Evolutionary conservation across 371 early-diverging fungal genomes (phyloP), one percentile per base, ranked within the genome.

Genomic region (Enteropsectra breve): DNA sequence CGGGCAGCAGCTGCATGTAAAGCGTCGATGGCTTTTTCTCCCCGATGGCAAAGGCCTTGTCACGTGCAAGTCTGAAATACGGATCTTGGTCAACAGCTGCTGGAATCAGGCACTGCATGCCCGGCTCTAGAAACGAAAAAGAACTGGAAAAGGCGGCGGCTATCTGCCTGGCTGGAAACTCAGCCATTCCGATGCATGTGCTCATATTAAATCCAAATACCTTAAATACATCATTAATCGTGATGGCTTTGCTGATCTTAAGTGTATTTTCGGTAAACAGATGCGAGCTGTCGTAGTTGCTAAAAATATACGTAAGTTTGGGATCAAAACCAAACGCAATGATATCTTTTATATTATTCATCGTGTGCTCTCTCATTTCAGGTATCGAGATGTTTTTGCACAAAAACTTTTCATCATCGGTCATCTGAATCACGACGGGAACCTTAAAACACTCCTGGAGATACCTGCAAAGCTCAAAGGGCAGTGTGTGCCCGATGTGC

Each of bases 11-110:
- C 78, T 87, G 87, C 38, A 91, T 84, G 77, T 95, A 94, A 58
- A 96, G 85, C 40, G 93, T 80, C 6, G 88, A 80, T 1, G 98
- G 97, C 80, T 98, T 98, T 49, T 86, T 90, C 81, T 90, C 90
- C 82, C 92, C 91, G 48, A 98, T 84, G 66, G 83, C 85, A 63
- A 83, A 83, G 21, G 95, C 88, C 15, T 94, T 92, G 82, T 98
- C 97, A 70, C 98, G 86, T 0, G 95, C 94, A 63, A 98, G 80
- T 47, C 98, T 87, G 85, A 98, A 98, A 83, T 93, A 98, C 62
- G 98, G 98, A 74, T 98, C 98, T 83, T 97, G 98, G 78, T 98
- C 98, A 72, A 98, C 93, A 43, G 94, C 96, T 76, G 90, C 90
- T 21, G 97, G 97, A 72, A 98, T 93, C 77, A 98, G 80, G 78